phyloP scores from a whole-genome alignment of 2,329 filamentous ascomycete species.

The Scortechinia acanthostroma region DNA sequence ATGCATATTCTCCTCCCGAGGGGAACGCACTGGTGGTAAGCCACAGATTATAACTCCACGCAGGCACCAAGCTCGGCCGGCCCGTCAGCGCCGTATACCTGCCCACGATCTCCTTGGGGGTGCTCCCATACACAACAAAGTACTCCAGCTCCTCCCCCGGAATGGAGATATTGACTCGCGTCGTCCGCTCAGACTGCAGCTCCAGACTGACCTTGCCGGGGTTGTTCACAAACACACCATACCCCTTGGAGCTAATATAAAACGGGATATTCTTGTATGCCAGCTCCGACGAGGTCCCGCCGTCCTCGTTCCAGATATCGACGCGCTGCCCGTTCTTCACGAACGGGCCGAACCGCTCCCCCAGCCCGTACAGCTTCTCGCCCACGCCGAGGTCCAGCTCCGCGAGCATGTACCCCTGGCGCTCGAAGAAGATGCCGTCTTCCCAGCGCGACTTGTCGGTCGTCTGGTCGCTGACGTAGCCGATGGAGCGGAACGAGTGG shows the following conservation, averaged over 20 bases:
- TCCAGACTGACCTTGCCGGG: slow-evolving; percentile 66
- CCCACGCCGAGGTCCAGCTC: slow-evolving; percentile 45
- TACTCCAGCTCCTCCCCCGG: slow-evolving; percentile 66
- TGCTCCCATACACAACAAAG: slow-evolving; percentile 67
- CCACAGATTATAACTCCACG: slow-evolving; percentile 73
- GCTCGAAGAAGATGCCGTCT: no score
- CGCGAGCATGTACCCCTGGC: slow-evolving; percentile 49
- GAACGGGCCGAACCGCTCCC: slow-evolving; percentile 71
- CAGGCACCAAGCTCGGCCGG: slow-evolving; percentile 53
- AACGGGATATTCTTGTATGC: slow-evolving; percentile 69
- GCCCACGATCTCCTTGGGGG: slow-evolving; percentile 64
- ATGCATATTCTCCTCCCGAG: no score
- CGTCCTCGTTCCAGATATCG: slow-evolving; percentile 56
- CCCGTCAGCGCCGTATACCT: slow-evolving; percentile 65
- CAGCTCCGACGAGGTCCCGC: slow-evolving; percentile 62
- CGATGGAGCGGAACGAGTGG: no score
- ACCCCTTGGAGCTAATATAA: slow-evolving; percentile 66
- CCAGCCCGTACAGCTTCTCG: slow-evolving; percentile 68
- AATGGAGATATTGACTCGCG: slow-evolving; percentile 62
- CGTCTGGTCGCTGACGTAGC: no score
- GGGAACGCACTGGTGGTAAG: slow-evolving; percentile 70
- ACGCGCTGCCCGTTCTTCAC: slow-evolving; percentile 70
- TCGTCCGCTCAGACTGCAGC: slow-evolving; percentile 68
- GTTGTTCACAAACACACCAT: slow-evolving; percentile 70
- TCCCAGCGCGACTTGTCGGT: no score